A percentile compares a stretch with the other conserved stretches of the same genome.
phyloP scores from a whole-genome alignment of 768 basidiomycete species.

The Omphalotus guepiniiformis region DNA sequence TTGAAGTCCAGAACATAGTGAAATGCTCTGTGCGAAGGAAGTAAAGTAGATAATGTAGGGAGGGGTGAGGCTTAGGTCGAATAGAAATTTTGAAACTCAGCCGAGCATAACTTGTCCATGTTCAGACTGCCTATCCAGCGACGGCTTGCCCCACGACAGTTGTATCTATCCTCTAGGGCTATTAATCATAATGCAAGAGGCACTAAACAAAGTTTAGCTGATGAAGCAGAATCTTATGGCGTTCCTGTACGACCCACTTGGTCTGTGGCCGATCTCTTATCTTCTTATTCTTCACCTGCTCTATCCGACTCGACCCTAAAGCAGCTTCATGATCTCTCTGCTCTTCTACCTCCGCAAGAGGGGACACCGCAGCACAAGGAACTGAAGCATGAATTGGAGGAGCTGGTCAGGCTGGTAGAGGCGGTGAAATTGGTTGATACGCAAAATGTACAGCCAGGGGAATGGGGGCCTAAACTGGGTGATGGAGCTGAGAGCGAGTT shows the following conservation, averaged over 20 bases:
- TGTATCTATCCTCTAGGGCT: conserved; percentile 10
- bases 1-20: conserved; percentile 33
- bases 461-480: conserved; percentile 37
- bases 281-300: conserved; percentile 69
- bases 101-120: conserved; percentile 21
- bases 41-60: conserved; percentile 10
- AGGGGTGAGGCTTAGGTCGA: no score
- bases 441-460: conserved; percentile 25
- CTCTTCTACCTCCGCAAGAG: conserved; percentile 60
- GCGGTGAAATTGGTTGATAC: conserved; percentile 67
- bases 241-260: conserved; percentile 69
- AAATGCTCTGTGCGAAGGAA: not conserved
- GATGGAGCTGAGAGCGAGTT: conserved; percentile 32
- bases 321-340: conserved; percentile 68
- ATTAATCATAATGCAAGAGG: not conserved
- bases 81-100: conserved; percentile 22
- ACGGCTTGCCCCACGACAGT: not conserved
- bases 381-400: conserved; percentile 60
- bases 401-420: conserved; percentile 73
- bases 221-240: conserved; percentile 50
- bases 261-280: conserved; percentile 75
- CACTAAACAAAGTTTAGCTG: conserved; percentile 9
- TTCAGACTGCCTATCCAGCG: conserved; percentile 15
- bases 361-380: conserved; percentile 48
- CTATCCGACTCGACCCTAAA: conserved; percentile 54